phyloP scores from a whole-genome alignment of 768 basidiomycete species.

The Royoungia palumana region DNA sequence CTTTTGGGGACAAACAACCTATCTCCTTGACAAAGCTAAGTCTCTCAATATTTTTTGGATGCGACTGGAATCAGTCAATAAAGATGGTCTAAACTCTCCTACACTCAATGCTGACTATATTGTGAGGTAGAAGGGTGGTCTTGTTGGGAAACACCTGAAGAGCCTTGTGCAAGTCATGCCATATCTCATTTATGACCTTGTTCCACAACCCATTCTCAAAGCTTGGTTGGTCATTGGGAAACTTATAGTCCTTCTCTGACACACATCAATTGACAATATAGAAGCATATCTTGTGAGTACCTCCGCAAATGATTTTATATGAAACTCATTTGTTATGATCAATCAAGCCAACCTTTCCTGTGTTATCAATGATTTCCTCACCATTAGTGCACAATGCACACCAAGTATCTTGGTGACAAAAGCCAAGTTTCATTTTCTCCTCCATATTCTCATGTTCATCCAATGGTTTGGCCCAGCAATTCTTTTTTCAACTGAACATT shows the following conservation, averaged over 20 bases:
- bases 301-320: too few relatives aligned
- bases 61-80: conserved; percentile 21
- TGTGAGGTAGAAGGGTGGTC: conserved; percentile 24
- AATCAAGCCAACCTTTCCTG: conserved; percentile 5
- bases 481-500: conserved; percentile 28
- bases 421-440: conserved; percentile 31
- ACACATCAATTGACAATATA: conserved; percentile 36
- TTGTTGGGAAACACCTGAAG: conserved; percentile 36
- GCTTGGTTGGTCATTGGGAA: conserved; percentile 33
- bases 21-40: conserved; percentile 25
- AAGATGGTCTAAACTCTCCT: conserved; percentile 25
- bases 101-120: conserved; percentile 32
- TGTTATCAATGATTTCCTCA: conserved; percentile 27
- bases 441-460: conserved; percentile 28
- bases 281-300: conserved; percentile 32
- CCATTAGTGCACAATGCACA: conserved; percentile 17
- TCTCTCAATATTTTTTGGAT: conserved; percentile 19
- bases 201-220: conserved; percentile 18
- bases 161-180: conserved; percentile 30
- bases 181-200: conserved; percentile 31
- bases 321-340: background rate
- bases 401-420: conserved; percentile 28
- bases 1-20: conserved; percentile 32
- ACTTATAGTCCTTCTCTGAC: conserved; percentile 40
- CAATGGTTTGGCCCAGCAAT: conserved; percentile 27